Evolutionary conservation across 75 land plant genomes (phyloP), one percentile per base, ranked within the genome.

Genomic region (Isoetes taiwanensis): DNA sequence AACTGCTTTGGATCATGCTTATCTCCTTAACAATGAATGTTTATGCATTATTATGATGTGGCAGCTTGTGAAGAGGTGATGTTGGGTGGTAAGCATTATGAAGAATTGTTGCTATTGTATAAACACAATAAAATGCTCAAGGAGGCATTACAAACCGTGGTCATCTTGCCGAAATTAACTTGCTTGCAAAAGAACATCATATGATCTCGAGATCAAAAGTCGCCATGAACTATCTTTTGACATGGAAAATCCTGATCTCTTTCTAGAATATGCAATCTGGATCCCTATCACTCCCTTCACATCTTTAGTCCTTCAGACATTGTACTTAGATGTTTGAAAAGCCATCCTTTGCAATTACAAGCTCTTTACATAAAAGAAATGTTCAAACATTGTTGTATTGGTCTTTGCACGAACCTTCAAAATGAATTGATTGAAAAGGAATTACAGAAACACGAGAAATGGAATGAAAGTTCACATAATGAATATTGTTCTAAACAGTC

Each of bases 11-110:
- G 70, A 84, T 42, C 99, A 94, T 72, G 79, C 90, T 32, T 63
- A 81, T 37, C 59, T 88, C 58, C 70, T 82, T 42, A 89, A 90
- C 41, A 82, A 84, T 46, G 85, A 88, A 32, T 61, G 76, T 41
- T 62, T 74, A 41, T 75, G 43, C 87, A 94, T 61, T 94, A 79
- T 54, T 82, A 90, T 69, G 96, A 94, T 77, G 64, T 94, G 6
- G 83, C 72, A 59, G 83, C 93, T 28, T 94, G 82, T 72, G 95
- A 84, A 55, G 86, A 84, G 30, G 73, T 88, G 58, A 71, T 94
- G 71, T 64, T 65, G 31, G 72, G 76, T 68, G 66, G 46, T 61
- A 61, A 61, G 57, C 20, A 76, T 32, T 78, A 75, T 57, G 20
- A 48, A 35, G 86, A 77, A 34, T 64, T 94, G 41, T 34, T 94